Conservation (phyloP, 179 eudicot species). For the Silene vulgaris region DNA sequence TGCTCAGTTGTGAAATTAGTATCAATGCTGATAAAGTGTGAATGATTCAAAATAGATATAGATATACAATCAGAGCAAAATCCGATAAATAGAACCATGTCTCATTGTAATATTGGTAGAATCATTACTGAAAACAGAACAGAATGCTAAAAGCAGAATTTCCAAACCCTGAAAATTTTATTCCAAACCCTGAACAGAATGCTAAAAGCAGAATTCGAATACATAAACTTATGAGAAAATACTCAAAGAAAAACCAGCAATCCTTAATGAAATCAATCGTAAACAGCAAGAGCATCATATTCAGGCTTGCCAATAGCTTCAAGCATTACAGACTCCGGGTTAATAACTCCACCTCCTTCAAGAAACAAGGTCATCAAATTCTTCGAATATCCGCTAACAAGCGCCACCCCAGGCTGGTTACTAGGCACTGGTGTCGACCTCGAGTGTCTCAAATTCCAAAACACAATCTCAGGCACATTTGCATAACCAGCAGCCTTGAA, state of each 20-base stretch:
- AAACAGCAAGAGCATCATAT: conserved; percentile 24
- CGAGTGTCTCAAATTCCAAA: conserved; percentile 43
- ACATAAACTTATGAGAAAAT: neutral
- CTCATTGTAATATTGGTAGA: neutral
- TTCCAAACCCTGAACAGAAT: neutral
- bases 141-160: neutral
- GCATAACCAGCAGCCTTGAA: conserved; percentile 32
- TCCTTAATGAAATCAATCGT: conserved; percentile 13
- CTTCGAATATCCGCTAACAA: conserved; percentile 31
- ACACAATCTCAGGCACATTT: conserved; percentile 46
- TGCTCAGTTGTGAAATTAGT: too few species aligned
- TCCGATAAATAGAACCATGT: neutral
- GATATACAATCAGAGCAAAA: neutral
- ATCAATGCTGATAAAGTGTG: too few species aligned
- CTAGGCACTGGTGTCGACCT: conserved; percentile 20
- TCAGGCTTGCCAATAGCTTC: conserved; percentile 22
- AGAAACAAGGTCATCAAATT: conserved; percentile 28
- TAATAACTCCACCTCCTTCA: conserved; percentile 24
- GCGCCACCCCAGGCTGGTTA: conserved; percentile 21
- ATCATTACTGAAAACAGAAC: neutral
- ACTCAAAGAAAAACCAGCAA: neutral
- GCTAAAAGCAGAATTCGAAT: neutral
- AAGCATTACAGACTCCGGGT: conserved; percentile 22
- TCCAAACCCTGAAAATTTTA: neutral
- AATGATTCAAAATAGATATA: too few species aligned